Base-by-base conservation (phyloP, 2,329 filamentous ascomycete genomes). In the Ophiostoma triangulosporum region DNA sequence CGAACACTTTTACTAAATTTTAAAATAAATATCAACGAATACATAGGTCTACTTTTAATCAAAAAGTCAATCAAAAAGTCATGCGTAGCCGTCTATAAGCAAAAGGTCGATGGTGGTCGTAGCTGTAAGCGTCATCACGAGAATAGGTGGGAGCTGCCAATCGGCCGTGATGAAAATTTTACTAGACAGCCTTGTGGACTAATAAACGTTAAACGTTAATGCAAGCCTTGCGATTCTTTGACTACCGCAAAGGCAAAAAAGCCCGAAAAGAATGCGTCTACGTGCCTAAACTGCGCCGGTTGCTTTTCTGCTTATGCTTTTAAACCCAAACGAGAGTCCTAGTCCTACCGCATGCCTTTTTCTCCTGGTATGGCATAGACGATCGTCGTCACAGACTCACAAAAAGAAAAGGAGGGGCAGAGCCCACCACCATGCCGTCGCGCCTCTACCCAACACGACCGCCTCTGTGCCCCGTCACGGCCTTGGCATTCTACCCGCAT, bases 381-480 rank as follows among this genome's bases (percentile, higher is more conserved):
- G 22, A 12, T 12, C 26, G 15, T 8, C 11, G n/a, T 36, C 26
- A 15, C 26, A 7, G 11, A 36, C 14, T 12, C n/a, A 36, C n/a
- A 20, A 27, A 48, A 12, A 17, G 15, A 32, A 24, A 38, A 46
- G 33, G 45, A 36, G 45, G 46, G 51, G 45, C 22, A 33, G 24
- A 17, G 11, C n/a, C 9, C 45, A 15, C 40, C 45, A 46, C 11
- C 35, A 54, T 54, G 48, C 29, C 48, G 38, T 17, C 43, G 5
- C 26, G 26, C 17, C 46, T 48, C n/a, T 48, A 17, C 29, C 46
- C 20, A 20, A 48, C 27, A 1, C 15, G 9, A 11, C 27, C 45
- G 35, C 50, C 50, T 27, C 68, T 76, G 26, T 73, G 70, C 53
- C 80, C 81, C 48, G 70, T 84, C 54, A 84, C 81, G 22, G 78